A percentile compares a stretch with the other conserved stretches of the same genome.
These are phyloP conservation scores for Amanita molliuscula DNA, from an alignment of 768 basidiomycete species.

Conservation along the genomic window DNA sequence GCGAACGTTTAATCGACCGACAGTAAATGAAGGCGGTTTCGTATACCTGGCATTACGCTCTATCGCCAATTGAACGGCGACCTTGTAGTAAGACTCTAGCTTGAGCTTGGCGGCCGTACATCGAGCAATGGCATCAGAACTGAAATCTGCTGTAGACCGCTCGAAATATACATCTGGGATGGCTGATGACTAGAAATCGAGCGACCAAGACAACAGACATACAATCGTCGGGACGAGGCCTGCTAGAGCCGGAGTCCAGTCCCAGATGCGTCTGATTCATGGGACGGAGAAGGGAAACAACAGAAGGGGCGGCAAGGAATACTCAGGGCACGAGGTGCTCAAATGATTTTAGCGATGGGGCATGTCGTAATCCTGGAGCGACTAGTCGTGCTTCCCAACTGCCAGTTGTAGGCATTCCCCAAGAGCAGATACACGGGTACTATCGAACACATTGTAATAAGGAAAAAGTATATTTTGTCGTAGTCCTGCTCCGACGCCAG, in stretches of 20 bases:
- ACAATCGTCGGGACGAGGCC: constrained; percentile 36
- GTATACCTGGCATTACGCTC: constrained; percentile 84
- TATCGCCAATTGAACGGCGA: constrained; percentile 94
- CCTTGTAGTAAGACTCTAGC: constrained; percentile 96
- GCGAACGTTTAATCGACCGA: constrained; percentile 3
- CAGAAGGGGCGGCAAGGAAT: constrained; percentile 17
- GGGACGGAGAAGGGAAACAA: constrained; percentile 27
- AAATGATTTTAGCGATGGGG: constrained; percentile 10
- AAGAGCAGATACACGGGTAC: no score
- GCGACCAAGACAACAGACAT: constrained; percentile 9
- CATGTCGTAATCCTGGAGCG: constrained; percentile 2
- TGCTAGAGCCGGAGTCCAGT: constrained; percentile 26
- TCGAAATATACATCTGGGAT: constrained; percentile 87
- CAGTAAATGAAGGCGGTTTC: constrained; percentile 3
- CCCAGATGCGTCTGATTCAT: constrained; percentile 23
- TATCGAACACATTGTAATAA: no score
- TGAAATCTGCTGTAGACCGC: constrained; percentile 72
- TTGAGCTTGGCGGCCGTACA: constrained; percentile 93
- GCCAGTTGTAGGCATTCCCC: no score
- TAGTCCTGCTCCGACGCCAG: no score
- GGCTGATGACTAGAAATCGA: constrained; percentile 1
- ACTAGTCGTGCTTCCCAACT: no score
- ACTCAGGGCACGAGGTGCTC: constrained; percentile 5
- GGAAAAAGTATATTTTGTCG: no score
- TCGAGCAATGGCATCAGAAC: constrained; percentile 78